These are phyloP conservation scores for Heimioporus sp. DNA, from an alignment of 768 basidiomycete species.

Conservation along the genomic window DNA sequence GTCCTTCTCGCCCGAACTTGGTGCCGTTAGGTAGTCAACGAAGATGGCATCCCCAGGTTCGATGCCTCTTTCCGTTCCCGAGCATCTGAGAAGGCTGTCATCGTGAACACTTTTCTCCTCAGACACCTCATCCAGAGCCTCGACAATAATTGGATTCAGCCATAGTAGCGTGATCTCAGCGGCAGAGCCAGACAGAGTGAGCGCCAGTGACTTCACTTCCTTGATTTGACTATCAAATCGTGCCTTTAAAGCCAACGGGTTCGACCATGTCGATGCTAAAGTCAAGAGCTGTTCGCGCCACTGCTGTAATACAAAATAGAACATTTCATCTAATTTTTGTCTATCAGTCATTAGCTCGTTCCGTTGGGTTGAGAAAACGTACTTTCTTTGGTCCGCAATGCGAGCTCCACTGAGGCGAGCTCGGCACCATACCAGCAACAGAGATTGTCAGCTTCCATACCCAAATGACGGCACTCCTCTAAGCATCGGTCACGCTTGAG, in stretches of 20 bases:
- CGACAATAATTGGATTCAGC: background rate
- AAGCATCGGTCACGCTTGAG: background rate
- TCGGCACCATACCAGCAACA: conserved; percentile 35
- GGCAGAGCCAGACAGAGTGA: too few relatives aligned
- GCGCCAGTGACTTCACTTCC: too few relatives aligned
- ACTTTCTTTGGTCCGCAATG: conserved; percentile 11
- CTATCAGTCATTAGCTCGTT: background rate
- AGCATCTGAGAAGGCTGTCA: too few relatives aligned
- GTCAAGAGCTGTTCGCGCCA: background rate
- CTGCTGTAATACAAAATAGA: background rate
- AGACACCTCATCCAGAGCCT: background rate
- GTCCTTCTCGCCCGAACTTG: too few relatives aligned
- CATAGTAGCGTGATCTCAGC: too few relatives aligned
- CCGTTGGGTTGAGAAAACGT: background rate
- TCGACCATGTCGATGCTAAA: too few relatives aligned
- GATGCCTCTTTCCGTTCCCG: too few relatives aligned
- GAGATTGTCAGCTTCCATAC: conserved; percentile 25
- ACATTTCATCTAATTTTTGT: background rate
- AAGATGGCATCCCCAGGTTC: too few relatives aligned
- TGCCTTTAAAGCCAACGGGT: too few relatives aligned
- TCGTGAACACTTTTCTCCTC: too few relatives aligned
- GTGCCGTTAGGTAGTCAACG: too few relatives aligned
- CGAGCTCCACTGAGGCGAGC: conserved; percentile 21
- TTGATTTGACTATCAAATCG: too few relatives aligned
- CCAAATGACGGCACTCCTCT: background rate